These are phyloP conservation scores for Rugonectria rugulosa DNA, from an alignment of 2,329 filamentous ascomycete species.

Conservation along the genomic window DNA sequence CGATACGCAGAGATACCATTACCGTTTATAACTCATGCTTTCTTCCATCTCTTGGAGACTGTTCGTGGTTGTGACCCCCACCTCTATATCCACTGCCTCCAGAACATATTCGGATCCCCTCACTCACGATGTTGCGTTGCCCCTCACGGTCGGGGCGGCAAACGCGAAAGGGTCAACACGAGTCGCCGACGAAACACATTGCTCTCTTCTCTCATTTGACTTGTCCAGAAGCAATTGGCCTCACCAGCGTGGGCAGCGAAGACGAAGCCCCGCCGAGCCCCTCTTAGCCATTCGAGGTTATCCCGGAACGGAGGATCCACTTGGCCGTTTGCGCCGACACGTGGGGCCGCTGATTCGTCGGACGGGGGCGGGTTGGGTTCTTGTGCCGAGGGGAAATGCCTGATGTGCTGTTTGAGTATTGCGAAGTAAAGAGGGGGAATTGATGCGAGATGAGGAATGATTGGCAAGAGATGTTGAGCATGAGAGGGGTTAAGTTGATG, in stretches of 20 bases:
- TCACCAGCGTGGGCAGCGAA: background rate
- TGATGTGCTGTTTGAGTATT: background rate
- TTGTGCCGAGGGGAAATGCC: background rate
- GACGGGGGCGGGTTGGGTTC: background rate
- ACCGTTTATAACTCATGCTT: conserved; percentile 18
- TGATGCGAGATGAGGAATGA: no score
- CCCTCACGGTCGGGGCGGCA: conserved; percentile 23
- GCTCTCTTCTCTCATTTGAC: conserved; percentile 21
- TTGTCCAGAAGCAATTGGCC: conserved; percentile 21
- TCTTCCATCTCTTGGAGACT: background rate
- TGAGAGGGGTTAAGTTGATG: no score
- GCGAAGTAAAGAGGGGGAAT: no score
- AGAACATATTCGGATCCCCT: background rate
- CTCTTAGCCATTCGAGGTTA: background rate
- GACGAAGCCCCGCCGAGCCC: conserved; percentile 2
- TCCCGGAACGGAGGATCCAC: conserved; percentile 17
- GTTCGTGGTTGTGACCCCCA: conserved; percentile 4
- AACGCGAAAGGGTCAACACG: conserved; percentile 26
- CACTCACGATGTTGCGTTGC: background rate
- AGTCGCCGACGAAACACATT: conserved; percentile 28
- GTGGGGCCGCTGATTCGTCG: conserved; percentile 42
- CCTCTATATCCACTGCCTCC: background rate
- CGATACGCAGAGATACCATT: background rate
- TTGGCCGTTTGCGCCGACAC: conserved; percentile 29
- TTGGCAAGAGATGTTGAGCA: no score